Base-by-base conservation (phyloP, 257 asterid genomes). In the Salvia miltiorrhiza region DNA sequence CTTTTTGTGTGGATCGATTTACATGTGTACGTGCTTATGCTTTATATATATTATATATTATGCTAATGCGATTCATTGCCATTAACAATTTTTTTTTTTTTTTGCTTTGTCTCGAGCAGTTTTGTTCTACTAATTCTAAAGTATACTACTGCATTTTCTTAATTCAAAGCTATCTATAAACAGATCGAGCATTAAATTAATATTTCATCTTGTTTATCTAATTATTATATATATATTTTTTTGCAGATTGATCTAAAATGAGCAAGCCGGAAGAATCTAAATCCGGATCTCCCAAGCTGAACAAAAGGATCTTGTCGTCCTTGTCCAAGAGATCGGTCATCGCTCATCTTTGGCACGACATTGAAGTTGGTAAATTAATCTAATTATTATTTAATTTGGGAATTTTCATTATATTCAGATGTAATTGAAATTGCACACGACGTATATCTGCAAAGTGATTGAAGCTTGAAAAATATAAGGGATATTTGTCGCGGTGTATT, bases 271-370 rank as follows among this genome's bases (percentile, higher is more conserved):
- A 52, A 20, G 21, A 50, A 33, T 1, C 23, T 3, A 28, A 13
- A 7, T 0, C 24, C 8, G 7, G 13, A 32, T 58, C 73, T 55
- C 73, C 73, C 20, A 68, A 68, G 19, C 86, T 88, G 19, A 82
- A 81, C 69, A 90, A 88, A 71, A 84, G 89, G 75, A 88, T 86
- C 28, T 79, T 88, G 57, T 84, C 87, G 26, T 88, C 93, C 78
- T 71, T 88, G 86, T 78, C 82, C 75, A 80, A 88, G 65, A 86
- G 86, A 77, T 66, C 86, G 12, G 86, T 82, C 47, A 87, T 89
- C 48, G 93, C 93, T 37, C 96, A 88, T 81, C 96, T 88, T 13
- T 88, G 96, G 96, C 96, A 88, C 73, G 93, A 88, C 75, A 88
- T 88, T 44, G 93, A 86, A 74, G 81, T 86, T 63, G 93, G 95